Evolutionary conservation across 2,329 filamentous ascomycete species (phyloP), one percentile per base, ranked within the genome.

Genomic region (Aspergillus ochraceus): DNA sequence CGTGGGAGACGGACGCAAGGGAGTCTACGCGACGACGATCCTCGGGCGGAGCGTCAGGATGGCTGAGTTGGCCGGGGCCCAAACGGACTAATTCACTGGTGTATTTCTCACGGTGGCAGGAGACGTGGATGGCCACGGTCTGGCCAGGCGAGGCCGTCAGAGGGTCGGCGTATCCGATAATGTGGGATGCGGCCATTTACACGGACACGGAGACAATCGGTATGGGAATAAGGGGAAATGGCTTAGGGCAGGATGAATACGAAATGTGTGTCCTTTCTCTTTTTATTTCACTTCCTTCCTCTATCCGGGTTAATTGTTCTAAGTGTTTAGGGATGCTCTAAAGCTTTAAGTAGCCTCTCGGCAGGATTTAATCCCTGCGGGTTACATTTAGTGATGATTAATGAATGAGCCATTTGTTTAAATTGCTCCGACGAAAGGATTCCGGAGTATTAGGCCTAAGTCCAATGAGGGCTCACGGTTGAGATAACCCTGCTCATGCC

Each of bases 101-200:
- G 22, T 49, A 47, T 47, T 24, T 20, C 45, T 47, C 45, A 12
- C 45, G 45, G 54, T 32, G 20, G 30, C 11, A 56, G 49, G 24
- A 32, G 52, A 58, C 56, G 6, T 58, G 52, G 6, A 58, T 49
- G 17, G 52, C 29, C 3, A 54, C 50, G 30, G 42, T 29, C 14
- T 54, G 36, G 10, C 56, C 51, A 42, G 51, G 50, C 6, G 42
- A 58, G 24, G 46, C 56, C n/a, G 53, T 45, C 51, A 52, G 29
- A 22, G 56, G 51, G 49, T 58, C 49, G 42, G 50, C 56, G 32
- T 58, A 58, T 32, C 56, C 56, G 20, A 54, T 58, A 26, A 58
- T 58, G 22, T 58, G 55, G 14, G 49, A 39, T 14, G 50, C 50
- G 24, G 50, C 50, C 50, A 52, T 52, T 52, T 42, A 42, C 36